phyloP scores from a whole-genome alignment of 2,329 filamentous ascomycete genomes.

The Metarhizium album region DNA sequence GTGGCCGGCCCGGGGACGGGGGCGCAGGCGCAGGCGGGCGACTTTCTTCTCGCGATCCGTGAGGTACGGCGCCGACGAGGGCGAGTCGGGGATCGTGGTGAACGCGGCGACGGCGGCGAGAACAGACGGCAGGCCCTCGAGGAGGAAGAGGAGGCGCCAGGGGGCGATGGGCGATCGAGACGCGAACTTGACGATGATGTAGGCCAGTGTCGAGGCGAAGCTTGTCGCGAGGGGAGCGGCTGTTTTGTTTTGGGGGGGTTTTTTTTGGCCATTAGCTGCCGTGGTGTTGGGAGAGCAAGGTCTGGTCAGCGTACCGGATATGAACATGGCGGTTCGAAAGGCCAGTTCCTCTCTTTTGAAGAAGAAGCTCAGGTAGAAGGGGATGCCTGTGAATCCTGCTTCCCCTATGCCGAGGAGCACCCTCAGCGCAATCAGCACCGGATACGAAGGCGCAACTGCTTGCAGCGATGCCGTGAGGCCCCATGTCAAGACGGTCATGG shows the following conservation, averaged over 20 bases:
- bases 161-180: slow-evolving; percentile 58
- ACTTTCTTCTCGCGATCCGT: slow-evolving; percentile 55
- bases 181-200: slow-evolving; percentile 63
- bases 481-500: slow-evolving; percentile 62
- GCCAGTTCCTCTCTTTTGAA: slow-evolving; percentile 63
- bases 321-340: slow-evolving; percentile 74
- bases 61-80: slow-evolving; percentile 53
- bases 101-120: slow-evolving; percentile 64
- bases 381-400: slow-evolving; percentile 54
- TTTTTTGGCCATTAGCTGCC: background rate
- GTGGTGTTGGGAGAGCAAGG: background rate
- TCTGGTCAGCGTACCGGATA: slow-evolving; percentile 46
- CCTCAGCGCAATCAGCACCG: slow-evolving; percentile 42
- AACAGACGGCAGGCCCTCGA: slow-evolving; percentile 79
- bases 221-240: slow-evolving; percentile 73
- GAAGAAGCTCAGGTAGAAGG: slow-evolving; percentile 55
- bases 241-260: slow-evolving; percentile 35
- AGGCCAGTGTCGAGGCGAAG: slow-evolving; percentile 67
- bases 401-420: slow-evolving; percentile 51
- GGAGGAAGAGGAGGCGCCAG: slow-evolving; percentile 75
- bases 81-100: slow-evolving; percentile 66
- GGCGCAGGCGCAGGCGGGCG: slow-evolving; percentile 55
- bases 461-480: slow-evolving; percentile 70
- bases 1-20: slow-evolving; percentile 22
- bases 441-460: slow-evolving; percentile 52